Conservation (phyloP, 257 asterid species). For the Solanum tacnaense region DNA sequence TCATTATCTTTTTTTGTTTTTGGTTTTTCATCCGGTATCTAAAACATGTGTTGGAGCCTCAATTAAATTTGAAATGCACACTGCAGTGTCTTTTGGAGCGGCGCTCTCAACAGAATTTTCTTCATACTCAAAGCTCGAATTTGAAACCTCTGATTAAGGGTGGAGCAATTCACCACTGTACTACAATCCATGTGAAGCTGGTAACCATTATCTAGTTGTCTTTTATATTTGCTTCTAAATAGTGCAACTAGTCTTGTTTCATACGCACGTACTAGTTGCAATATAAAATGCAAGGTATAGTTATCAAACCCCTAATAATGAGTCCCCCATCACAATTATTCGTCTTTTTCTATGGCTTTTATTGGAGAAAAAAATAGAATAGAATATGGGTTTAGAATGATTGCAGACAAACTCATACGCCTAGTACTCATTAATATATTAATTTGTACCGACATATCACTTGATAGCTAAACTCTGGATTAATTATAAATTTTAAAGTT, state of each 20-base stretch:
- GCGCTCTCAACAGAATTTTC: too few relatives aligned
- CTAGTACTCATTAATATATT: neutral
- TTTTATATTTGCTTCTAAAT: neutral
- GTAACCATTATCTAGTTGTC: neutral
- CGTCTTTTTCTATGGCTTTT: neutral
- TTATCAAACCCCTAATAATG: neutral
- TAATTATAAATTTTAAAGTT: too few relatives aligned
- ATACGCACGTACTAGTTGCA: neutral
- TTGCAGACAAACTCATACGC: neutral
- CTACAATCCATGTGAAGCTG: too few relatives aligned
- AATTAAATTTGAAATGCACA: fast-evolving
- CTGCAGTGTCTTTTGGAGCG: fast-evolving
- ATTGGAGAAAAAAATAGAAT: neutral
- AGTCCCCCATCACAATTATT: neutral
- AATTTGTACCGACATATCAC: too few relatives aligned
- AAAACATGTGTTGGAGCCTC: fast-evolving
- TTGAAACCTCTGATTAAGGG: fast-evolving
- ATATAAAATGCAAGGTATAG: neutral
- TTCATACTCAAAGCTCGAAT: too few relatives aligned
- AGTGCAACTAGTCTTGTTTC: neutral
- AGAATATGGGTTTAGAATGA: neutral
- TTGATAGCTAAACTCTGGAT: too few relatives aligned
- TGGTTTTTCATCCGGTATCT: too few relatives aligned
- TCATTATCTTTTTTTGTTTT: too few relatives aligned
- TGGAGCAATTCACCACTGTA: fast-evolving